Evolutionary conservation across 176 grass and related monocot genomes (phyloP).

Genomic region (Phragmites australis): DNA sequence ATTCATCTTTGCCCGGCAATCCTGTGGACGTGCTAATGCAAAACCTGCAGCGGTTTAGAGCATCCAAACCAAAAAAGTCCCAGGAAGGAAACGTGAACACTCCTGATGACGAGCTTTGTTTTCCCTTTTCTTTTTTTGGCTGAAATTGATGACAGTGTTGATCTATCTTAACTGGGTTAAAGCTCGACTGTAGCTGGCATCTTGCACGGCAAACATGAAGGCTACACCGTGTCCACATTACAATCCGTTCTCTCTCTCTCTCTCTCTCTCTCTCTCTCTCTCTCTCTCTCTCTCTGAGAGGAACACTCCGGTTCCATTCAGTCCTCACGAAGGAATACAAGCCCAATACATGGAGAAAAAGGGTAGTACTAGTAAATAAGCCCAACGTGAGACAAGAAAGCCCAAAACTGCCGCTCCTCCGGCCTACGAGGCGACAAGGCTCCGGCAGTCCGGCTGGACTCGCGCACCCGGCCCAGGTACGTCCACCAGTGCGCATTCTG

Average conservation of each 20-base stretch:
- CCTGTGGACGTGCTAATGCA: neutral
- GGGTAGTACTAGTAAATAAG: neutral
- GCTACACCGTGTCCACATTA: too few relatives aligned
- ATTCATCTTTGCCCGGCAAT: neutral
- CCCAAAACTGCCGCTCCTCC: neutral
- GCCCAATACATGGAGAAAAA: neutral
- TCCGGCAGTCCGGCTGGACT: neutral
- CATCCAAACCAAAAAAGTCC: neutral
- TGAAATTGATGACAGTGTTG: neutral
- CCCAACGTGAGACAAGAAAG: neutral
- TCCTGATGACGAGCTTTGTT: neutral
- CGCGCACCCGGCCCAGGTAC: neutral
- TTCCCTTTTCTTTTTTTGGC: neutral
- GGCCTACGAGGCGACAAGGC: neutral
- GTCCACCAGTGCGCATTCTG: neutral
- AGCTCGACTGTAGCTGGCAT: too few relatives aligned
- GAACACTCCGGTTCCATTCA: too few relatives aligned
- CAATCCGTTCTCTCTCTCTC: too few relatives aligned
- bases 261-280: too few relatives aligned
- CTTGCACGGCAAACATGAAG: too few relatives aligned
- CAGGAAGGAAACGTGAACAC: neutral
- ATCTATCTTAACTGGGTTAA: too few relatives aligned
- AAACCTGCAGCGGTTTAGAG: conserved; percentile 6
- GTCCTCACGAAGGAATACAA: too few relatives aligned
- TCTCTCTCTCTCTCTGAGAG: too few relatives aligned